Percentiles rank a stretch among this genome's conserved stretches.
These are phyloP conservation scores for Aspergillus conjunctus DNA, from an alignment of 495 filamentous ascomycete species.

Conservation along the genomic window DNA sequence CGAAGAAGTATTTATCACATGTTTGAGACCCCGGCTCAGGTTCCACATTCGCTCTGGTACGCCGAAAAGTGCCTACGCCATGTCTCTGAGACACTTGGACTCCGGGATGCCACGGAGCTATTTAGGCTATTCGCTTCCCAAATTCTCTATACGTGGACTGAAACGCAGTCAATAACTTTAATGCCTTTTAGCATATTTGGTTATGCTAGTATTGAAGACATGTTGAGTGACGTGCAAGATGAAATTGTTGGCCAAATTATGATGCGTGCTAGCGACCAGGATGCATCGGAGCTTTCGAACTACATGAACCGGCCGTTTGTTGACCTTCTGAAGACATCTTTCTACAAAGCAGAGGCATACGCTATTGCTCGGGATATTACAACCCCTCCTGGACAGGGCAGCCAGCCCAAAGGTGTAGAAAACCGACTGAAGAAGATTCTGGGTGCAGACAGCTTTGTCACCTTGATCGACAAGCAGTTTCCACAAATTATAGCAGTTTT, in stretches of 20 bases:
- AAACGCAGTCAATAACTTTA: conserved; percentile 58
- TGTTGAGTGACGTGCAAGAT: conserved; percentile 72
- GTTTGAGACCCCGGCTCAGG: conserved; percentile 79
- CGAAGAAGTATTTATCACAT: conserved; percentile 88
- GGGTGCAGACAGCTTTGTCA: conserved; percentile 63
- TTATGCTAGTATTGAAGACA: conserved; percentile 66
- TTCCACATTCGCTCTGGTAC: conserved; percentile 63
- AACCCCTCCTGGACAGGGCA: conserved; percentile 53
- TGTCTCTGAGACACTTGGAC: conserved; percentile 64
- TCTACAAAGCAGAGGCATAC: conserved; percentile 82
- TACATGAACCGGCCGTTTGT: conserved; percentile 55
- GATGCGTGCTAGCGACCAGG: conserved; percentile 74
- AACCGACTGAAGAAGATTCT: conserved; percentile 66
- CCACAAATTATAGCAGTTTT: conserved; percentile 73
- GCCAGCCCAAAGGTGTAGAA: conserved; percentile 64
- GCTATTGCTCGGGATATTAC: conserved; percentile 77
- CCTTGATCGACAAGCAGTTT: conserved; percentile 67
- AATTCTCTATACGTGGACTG: conserved; percentile 90
- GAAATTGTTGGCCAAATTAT: conserved; percentile 82
- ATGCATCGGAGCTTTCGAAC: conserved; percentile 58
- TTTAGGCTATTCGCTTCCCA: conserved; percentile 91
- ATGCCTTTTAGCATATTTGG: conserved; percentile 85
- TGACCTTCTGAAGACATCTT: conserved; percentile 65
- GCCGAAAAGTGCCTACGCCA: conserved; percentile 68
- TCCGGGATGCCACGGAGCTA: conserved; percentile 64